Base-by-base conservation (phyloP, 805 yeast genomes). In the Saccharomycopsis schoenii region DNA sequence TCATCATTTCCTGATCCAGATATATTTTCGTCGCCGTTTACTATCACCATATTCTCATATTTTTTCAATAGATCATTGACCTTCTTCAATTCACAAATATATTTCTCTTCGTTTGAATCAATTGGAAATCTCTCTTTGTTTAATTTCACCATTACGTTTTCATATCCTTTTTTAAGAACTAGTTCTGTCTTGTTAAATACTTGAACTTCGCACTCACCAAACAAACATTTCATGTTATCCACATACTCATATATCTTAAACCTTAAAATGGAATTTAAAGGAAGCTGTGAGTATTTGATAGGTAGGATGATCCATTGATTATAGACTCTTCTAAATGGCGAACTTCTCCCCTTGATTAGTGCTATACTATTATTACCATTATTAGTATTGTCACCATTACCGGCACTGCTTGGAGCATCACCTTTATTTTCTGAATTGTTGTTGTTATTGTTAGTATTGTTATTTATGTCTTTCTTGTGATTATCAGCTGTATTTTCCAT, bases 251-350 rank as follows among this genome's bases (percentile, higher is more conserved):
- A 88, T 1, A 91, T 66, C 1, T 80, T 77, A 25, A 94, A 75
- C 59, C 80, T 79, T 17, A 92, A 70, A 64, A 77, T 79, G 4
- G 94, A 72, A 50, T 81, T 80, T 42, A 83, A 69, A 1, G 89
- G 85, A n/a, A 93, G 70, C 67, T 90, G 94, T 59, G 81, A 80
- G 65, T 88, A 83, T 59, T 78, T 77, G 1, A 92, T 79, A 0
- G 97, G 93, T 56, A 94, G 71, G 55, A 80, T 79, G 21, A 89
- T 71, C 87, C 90, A 86, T 62, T 83, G 83, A 66, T 86, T 80
- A 92, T 94, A 89, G 56, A 70, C 80, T 68, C 80, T 80, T 39
- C 59, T 54, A 55, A 58, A 58, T 15, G 61, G 41, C 10, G 52
- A 47, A 47, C 37, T 47, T 56, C 39, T 39, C 14, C 50, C 50